These are phyloP conservation scores for Halteria grandinella DNA, from an alignment of 73 alveolate species.

Conservation along the genomic window DNA sequence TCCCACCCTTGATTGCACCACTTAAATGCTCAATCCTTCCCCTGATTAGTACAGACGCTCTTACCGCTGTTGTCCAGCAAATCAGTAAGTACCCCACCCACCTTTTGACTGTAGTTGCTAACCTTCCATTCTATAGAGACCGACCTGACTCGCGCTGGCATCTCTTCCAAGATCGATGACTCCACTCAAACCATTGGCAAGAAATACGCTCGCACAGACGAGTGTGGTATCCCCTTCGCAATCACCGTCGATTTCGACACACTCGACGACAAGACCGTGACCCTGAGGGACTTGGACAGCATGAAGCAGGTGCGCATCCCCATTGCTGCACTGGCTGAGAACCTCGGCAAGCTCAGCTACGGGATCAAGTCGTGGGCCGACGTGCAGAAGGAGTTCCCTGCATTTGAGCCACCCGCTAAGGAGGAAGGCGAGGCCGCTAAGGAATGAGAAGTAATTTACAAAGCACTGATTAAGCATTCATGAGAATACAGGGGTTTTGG, in stretches of 20 bases:
- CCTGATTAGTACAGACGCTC: constrained; percentile 79
- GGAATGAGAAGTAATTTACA: background rate
- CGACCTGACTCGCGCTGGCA: constrained; percentile 77
- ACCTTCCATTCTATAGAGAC: constrained; percentile 28
- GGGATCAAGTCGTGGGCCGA: constrained; percentile 48
- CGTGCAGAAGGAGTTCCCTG: constrained; percentile 18
- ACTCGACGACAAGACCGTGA: constrained; percentile 83
- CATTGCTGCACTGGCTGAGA: constrained; percentile 1
- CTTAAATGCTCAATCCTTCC: constrained; percentile 94
- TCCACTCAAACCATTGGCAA: constrained; percentile 94
- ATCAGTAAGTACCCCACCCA: constrained; percentile 84
- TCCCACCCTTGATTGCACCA: constrained; percentile 96
- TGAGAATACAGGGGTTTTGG: too few species aligned
- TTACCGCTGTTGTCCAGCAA: constrained; percentile 70
- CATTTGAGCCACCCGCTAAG: constrained; percentile 18
- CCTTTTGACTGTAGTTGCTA: background rate
- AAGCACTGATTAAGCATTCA: too few species aligned
- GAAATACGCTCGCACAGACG: constrained; percentile 99
- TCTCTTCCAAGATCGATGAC: constrained; percentile 95
- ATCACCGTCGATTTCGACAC: constrained; percentile 97
- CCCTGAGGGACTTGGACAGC: constrained; percentile 93
- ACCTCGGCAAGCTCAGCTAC: background rate
- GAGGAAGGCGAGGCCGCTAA: background rate
- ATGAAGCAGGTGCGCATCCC: constrained; percentile 90
- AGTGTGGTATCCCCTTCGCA: constrained; percentile 99